Percentiles rank a stretch among this genome's conserved stretches.
These are phyloP conservation scores for Beauveria bassiana DNA, from an alignment of 2,329 filamentous ascomycete species.

Conservation along the genomic window DNA sequence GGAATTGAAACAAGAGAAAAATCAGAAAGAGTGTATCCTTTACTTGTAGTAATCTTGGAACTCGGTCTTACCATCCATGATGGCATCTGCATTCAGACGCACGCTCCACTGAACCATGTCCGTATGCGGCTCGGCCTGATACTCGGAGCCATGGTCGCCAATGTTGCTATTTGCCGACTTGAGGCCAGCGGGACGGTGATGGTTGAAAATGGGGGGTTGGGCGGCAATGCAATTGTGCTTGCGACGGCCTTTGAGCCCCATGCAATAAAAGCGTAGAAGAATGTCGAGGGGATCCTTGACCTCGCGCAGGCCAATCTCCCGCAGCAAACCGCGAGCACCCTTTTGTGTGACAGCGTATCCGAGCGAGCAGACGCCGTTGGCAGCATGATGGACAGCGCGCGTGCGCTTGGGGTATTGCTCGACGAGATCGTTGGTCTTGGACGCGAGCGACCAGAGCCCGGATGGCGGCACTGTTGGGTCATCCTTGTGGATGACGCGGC, in stretches of 20 bases:
- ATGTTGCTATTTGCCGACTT: conserved; percentile 29
- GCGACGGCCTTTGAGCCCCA: conserved; percentile 24
- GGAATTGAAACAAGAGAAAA: background rate
- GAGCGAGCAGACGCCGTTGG: conserved; percentile 29
- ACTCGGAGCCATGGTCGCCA: conserved; percentile 23
- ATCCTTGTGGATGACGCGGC: conserved; percentile 20
- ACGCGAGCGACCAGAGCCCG: conserved; percentile 23
- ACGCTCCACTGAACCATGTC: conserved; percentile 14
- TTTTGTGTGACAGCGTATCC: conserved; percentile 36
- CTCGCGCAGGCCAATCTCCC: conserved; percentile 27
- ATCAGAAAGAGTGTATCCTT: background rate
- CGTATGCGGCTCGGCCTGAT: conserved; percentile 16
- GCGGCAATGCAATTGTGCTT: conserved; percentile 31
- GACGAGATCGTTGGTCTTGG: conserved; percentile 25
- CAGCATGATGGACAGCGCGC: conserved; percentile 31
- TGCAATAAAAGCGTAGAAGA: conserved; percentile 37
- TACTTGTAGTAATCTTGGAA: background rate
- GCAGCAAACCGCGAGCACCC: conserved; percentile 33
- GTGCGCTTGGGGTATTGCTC: conserved; percentile 29
- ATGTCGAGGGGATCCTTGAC: conserved; percentile 34
- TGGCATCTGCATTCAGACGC: conserved; percentile 5
- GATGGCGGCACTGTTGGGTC: conserved; percentile 27
- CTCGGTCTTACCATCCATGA: conserved; percentile 10
- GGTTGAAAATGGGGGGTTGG: conserved; percentile 36
- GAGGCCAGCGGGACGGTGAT: conserved; percentile 33